A percentile compares a stretch with the other conserved stretches of the same genome.
Conservation (phyloP, 805 yeast genomes). For the Saturnispora diversa region DNA sequence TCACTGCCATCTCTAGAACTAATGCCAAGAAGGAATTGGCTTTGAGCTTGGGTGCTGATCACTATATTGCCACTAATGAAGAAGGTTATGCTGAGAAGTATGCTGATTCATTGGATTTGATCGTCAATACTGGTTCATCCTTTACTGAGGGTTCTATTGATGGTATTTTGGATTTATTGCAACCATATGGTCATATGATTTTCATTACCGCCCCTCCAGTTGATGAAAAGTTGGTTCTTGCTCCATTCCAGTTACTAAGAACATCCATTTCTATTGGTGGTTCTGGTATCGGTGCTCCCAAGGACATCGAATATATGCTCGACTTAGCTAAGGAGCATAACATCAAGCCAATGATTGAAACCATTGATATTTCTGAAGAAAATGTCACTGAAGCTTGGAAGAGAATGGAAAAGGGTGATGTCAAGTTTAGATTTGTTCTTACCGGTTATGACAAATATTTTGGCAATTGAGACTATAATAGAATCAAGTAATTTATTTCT, state of each 20-base stretch:
- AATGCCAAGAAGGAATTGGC: conserved; percentile 43
- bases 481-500: neutral
- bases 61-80: conserved; percentile 47
- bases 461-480: neutral
- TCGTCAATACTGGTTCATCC: conserved; percentile 43
- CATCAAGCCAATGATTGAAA: conserved; percentile 46
- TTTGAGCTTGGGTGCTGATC: conserved; percentile 43
- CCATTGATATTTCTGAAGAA: conserved; percentile 38
- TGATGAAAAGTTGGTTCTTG: conserved; percentile 28
- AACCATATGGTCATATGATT: conserved; percentile 28
- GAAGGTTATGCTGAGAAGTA: conserved; percentile 32
- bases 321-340: conserved; percentile 39
- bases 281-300: conserved; percentile 36
- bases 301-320: conserved; percentile 41
- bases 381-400: conserved; percentile 38
- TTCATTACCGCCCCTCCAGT: conserved; percentile 30
- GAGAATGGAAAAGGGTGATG: conserved; percentile 42
- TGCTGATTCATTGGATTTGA: conserved; percentile 35
- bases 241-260: conserved; percentile 31
- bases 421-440: conserved; percentile 46
- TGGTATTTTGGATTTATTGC: conserved; percentile 24
- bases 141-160: conserved; percentile 26
- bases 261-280: conserved; percentile 28
- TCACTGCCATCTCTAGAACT: conserved; percentile 47
- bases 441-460: conserved; percentile 37